Conservation (phyloP, 1,139 yeast species). For the Scheffersomyces parashehatae region DNA sequence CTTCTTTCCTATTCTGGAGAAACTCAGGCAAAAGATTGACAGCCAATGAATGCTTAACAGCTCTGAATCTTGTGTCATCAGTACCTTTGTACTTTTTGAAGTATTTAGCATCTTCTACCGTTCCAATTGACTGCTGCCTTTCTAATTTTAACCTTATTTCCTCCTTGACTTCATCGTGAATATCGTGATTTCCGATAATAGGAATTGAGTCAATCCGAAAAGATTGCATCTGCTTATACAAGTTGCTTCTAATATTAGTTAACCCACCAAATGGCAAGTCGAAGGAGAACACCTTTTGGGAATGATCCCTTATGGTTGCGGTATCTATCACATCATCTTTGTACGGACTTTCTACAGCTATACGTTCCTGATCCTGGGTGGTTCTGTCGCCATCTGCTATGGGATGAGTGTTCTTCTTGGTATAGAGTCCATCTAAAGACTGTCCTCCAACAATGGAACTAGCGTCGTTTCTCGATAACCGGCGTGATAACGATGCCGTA, state of each 20-base stretch:
- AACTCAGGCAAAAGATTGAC: constrained; percentile 45
- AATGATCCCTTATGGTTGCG: constrained; percentile 6
- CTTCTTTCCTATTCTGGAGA: constrained; percentile 16
- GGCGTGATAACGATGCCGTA: neutral
- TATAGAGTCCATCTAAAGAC: constrained; percentile 14
- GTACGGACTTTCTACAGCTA: constrained; percentile 6
- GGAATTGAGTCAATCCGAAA: constrained; percentile 25
- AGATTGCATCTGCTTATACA: constrained; percentile 24
- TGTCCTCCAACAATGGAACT: constrained; percentile 45
- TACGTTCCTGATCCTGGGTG: constrained; percentile 13
- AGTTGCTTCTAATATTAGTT: constrained; percentile 24
- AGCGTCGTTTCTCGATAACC: constrained; percentile 34
- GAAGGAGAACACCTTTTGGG: constrained; percentile 41
- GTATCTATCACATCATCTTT: constrained; percentile 2
- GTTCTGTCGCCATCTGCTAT: constrained; percentile 12
- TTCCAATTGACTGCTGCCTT: constrained; percentile 58
- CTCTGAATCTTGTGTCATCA: constrained; percentile 68
- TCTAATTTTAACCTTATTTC: constrained; percentile 48
- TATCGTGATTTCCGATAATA: constrained; percentile 14
- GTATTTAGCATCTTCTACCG: constrained; percentile 63
- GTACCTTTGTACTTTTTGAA: constrained; percentile 58
- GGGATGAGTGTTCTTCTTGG: constrained; percentile 11
- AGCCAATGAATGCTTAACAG: constrained; percentile 62
- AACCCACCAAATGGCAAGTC: constrained; percentile 42
- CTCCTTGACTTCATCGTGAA: constrained; percentile 19